Base-by-base conservation (phyloP, 176 grass and related monocot species). In the Otatea glauca region DNA sequence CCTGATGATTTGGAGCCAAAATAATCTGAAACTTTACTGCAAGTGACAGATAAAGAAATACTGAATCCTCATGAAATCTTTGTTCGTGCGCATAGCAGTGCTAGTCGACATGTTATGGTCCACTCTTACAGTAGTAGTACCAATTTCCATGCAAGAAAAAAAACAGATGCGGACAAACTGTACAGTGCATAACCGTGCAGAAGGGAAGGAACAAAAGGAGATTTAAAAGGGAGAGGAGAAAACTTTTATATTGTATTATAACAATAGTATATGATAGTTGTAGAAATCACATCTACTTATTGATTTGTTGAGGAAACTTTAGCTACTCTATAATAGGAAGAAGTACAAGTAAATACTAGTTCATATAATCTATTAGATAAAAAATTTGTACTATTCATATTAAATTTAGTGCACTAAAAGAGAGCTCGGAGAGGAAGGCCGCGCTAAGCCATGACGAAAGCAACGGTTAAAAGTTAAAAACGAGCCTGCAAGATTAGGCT, bases 161-260 rank as follows among this genome's bases (percentile, higher is more conserved):
- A n/a, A 42, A 23, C 13, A 13, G 21, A 11, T 5, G 38, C 2
- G 21, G 68, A 70, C 39, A 39, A 20, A 39, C 23, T 11, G 15
- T 2, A 49, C 70, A 50, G 69, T 27, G 44, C 3, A 15, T 50
- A 4, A 29, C 73, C 14, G 44, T 38, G 59, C 70, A 49, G 18
- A 20, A 75, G 59, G 32, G 18, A 27, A 51, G 58, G 42, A 17
- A 38, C 58, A 38, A 84, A 75, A 84, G 82, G 6, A 39, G n/a
- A 72, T 67, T 13, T 29, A 29, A 29, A 29, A 29, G 35, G 34
- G 35, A 37, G 35, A 37, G 35, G 35, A 37, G 35, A 37, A 4
- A 37, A 37, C 2, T 4, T 37, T 37, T 37, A 37, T 37, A 37
- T 4, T 37, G 35, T 2, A 2, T 37, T 37, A 37, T 4, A 37